phyloP scores from a whole-genome alignment of 164 flowering plant genomes.

The Chimonanthus salicifolius region DNA sequence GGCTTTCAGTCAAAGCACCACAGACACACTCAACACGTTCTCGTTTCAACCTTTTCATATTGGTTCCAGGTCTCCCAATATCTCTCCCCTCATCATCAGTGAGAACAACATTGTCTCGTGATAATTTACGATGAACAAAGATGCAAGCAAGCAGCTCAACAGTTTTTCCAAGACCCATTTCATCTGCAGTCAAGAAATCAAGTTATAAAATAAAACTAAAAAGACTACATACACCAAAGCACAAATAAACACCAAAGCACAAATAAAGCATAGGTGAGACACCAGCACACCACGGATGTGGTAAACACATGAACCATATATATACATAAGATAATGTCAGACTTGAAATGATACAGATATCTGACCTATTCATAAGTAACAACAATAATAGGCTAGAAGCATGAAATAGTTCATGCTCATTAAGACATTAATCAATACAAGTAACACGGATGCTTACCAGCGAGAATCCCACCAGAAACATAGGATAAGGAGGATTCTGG shows the following conservation, averaged over 20 bases:
- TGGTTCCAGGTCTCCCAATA: conserved; percentile 23
- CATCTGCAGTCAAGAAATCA: conserved; percentile 48
- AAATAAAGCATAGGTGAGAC: background rate
- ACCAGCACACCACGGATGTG: background rate
- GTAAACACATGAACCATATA: background rate
- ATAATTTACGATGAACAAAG: conserved; percentile 54
- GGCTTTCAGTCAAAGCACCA: conserved; percentile 78
- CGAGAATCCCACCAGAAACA: conserved; percentile 85
- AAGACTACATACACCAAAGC: background rate
- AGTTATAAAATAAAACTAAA: conserved; percentile 12
- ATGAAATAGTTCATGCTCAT: too few relatives aligned
- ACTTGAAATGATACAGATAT: too few relatives aligned
- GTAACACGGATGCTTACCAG: conserved; percentile 45
- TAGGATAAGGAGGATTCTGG: conserved; percentile 33
- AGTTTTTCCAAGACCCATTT: conserved; percentile 97
- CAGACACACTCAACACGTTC: conserved; percentile 92
- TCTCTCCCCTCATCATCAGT: conserved; percentile 15
- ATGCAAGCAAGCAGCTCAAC: conserved; percentile 92
- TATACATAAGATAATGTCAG: background rate
- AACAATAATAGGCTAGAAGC: too few relatives aligned
- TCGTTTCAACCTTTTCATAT: conserved; percentile 57
- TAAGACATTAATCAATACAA: too few relatives aligned
- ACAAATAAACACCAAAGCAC: too few relatives aligned
- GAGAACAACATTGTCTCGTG: conserved; percentile 24
- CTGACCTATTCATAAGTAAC: too few relatives aligned